A percentile compares a stretch with the other conserved stretches of the same genome.
Evolutionary conservation across 2,329 filamentous ascomycete species (phyloP).

Genomic region (Epichloe uncinata): DNA sequence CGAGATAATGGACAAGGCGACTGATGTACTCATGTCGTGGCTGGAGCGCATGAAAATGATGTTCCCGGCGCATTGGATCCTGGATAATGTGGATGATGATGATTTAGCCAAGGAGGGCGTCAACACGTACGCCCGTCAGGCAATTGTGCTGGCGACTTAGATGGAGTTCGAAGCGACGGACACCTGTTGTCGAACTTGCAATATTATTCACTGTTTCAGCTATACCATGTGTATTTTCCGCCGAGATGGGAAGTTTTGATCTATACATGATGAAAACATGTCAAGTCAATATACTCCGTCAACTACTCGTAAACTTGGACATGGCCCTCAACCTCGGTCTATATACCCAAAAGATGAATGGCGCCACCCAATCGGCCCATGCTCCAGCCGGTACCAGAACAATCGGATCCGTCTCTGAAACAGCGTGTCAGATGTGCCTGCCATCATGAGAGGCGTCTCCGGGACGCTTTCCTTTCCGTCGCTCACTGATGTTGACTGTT

Average conservation of each 20-base stretch:
- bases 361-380: neutral
- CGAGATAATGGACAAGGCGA: neutral
- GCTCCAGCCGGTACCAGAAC: too few species aligned
- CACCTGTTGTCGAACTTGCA: too few species aligned
- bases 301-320: conserved; percentile 1
- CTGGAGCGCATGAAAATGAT: neutral
- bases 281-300: neutral
- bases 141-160: neutral
- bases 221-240: too few species aligned
- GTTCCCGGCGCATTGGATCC: neutral
- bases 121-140: neutral
- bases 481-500: too few species aligned
- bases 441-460: too few species aligned
- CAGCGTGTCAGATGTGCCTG: too few species aligned
- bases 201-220: too few species aligned
- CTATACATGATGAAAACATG: too few species aligned
- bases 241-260: too few species aligned
- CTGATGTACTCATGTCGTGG: neutral
- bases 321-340: neutral
- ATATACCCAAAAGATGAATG: conserved; percentile 1
- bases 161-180: too few species aligned
- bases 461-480: too few species aligned
- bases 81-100: neutral
- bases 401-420: too few species aligned
- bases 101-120: neutral